phyloP scores from a whole-genome alignment of 2,329 filamentous ascomycete species.

The Trichoderma gracile region DNA sequence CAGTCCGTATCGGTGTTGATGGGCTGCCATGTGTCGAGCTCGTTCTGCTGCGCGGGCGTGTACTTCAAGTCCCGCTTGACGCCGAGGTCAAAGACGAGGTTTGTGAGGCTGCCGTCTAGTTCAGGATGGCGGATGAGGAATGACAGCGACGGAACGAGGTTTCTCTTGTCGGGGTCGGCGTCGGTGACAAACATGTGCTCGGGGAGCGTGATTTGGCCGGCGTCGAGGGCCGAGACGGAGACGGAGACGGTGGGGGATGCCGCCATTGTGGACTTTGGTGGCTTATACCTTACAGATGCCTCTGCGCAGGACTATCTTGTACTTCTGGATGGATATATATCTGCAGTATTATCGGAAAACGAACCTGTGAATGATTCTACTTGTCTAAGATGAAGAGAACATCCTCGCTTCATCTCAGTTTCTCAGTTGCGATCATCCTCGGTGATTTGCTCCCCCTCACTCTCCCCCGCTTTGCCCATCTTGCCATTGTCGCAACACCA shows the following conservation, averaged over 20 bases:
- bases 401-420: too few species aligned
- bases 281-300: too few species aligned
- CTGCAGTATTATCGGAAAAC: too few species aligned
- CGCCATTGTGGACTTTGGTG: background rate
- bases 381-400: too few species aligned
- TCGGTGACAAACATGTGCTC: constrained; percentile 16
- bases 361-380: too few species aligned
- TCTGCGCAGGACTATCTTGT: too few species aligned
- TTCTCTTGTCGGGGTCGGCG: constrained; percentile 10
- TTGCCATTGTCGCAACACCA: background rate
- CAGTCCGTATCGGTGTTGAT: background rate
- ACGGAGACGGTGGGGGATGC: constrained; percentile 1
- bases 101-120: background rate
- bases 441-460: background rate
- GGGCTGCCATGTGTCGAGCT: constrained; percentile 1
- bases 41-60: background rate
- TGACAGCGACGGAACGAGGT: constrained; percentile 9
- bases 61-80: constrained; percentile 15
- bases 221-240: constrained; percentile 16
- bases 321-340: too few species aligned
- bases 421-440: too few species aligned
- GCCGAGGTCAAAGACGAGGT: constrained; percentile 20
- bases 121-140: constrained; percentile 17
- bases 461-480: background rate
- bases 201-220: constrained; percentile 9